Evolutionary conservation across 495 filamentous ascomycete genomes (phyloP), one percentile per base, ranked within the genome.

Genomic region (Neurospora intermedia): DNA sequence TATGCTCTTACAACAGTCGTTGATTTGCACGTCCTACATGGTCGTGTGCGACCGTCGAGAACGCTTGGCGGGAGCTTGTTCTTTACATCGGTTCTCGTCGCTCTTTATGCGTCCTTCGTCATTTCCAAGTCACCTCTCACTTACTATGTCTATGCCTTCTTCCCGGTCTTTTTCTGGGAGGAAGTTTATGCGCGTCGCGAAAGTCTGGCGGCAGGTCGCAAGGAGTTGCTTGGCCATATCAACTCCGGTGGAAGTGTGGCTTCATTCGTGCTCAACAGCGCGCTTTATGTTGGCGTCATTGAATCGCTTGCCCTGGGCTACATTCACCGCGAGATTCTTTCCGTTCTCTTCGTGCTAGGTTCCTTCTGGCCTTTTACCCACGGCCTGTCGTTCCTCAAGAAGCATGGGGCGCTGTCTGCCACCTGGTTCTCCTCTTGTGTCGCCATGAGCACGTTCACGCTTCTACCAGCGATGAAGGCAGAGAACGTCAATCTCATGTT

Each of bases 121-220:
- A 85, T 93, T 72, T 94, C 96, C 45, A 87, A 88, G 41, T 95
- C 94, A 3, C 90, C 95, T 0, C 85, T 87, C 75, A 92, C 92
- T 6, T 99, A 98, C 80, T 98, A 98, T 76, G 90, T 90, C 35
- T 99, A 98, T 78, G 94, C 89, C 6, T 85, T 95, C 75, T 99
- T 98, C 80, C 95, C 96, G 0, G 89, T 96, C 3, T 88, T 90
- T 66, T 98, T 99, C 85, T 99, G 96, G 96, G 94, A 98, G 79
- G 96, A 97, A 77, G 94, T 98, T 0, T 93, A 92, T 79, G 93
- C 92, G 4, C 88, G 93, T 10, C 85, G 94, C 66, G 86, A 87
- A 69, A 89, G 93, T 70, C 77, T 98, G 59, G 74, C 81, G 66
- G 86, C 90, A 74, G 96, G 94, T 10, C 86, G 87, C 54, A 86